Conservation (phyloP, 306 rosid species). For the Sophora flavescens region DNA sequence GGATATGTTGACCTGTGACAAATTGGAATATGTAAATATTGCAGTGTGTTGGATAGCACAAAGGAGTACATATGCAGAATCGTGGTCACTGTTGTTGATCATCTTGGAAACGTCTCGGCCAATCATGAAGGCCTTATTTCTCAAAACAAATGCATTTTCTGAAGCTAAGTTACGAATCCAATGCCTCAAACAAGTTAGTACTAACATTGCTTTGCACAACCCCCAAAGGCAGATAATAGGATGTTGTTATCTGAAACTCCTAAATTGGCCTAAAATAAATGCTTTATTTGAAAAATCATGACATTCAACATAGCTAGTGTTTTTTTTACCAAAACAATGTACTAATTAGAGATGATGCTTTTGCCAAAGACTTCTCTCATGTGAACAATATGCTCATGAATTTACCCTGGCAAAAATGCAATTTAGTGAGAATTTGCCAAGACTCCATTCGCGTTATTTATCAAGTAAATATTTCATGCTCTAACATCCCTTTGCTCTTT, state of each 20-base stretch:
- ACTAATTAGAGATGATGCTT: constrained; percentile 20
- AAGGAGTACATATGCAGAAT: constrained; percentile 75
- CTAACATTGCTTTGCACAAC: constrained; percentile 5
- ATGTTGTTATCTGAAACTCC: background rate
- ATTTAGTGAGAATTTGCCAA: constrained; percentile 58
- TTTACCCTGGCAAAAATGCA: constrained; percentile 55
- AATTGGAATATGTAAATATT: constrained; percentile 21
- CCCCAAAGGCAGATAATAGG: background rate
- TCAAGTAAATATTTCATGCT: constrained; percentile 53
- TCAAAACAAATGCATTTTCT: constrained; percentile 55
- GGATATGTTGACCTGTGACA: constrained; percentile 28
- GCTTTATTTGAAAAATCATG: background rate
- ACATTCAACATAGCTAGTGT: background rate
- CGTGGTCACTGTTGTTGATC: constrained; percentile 76
- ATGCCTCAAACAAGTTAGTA: constrained; percentile 70
- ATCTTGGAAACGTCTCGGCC: constrained; percentile 77
- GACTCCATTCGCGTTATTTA: constrained; percentile 62
- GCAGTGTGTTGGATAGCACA: too few species aligned
- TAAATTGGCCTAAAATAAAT: background rate
- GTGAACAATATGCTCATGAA: constrained; percentile 64
- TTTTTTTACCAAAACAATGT: background rate
- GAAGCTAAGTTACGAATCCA: constrained; percentile 68
- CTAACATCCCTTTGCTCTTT: constrained; percentile 14
- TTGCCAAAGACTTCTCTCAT: constrained; percentile 64
- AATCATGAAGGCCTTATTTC: constrained; percentile 63